phyloP scores from a whole-genome alignment of 305 asterid species.

The Stenogyne calaminthoides region DNA sequence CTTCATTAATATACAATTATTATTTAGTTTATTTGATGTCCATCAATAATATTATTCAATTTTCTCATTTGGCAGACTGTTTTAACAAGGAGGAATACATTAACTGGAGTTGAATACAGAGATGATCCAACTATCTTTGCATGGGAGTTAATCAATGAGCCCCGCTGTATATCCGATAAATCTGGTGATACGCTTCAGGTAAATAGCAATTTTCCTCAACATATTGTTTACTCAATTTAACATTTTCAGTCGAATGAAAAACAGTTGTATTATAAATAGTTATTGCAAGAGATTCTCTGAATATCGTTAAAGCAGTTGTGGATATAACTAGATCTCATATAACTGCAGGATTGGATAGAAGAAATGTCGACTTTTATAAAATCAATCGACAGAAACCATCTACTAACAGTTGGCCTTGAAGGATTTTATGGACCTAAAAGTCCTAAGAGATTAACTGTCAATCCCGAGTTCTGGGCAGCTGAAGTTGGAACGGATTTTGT shows the following conservation, averaged over 20 bases:
- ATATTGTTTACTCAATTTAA: conserved; percentile 12
- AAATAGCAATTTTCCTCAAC: conserved; percentile 24
- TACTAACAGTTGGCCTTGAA: conserved; percentile 92
- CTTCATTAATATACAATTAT: too few relatives aligned
- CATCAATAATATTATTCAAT: neutral
- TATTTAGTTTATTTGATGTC: neutral
- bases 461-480: conserved; percentile 96
- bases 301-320: neutral
- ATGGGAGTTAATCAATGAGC: conserved; percentile 97
- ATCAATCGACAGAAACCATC: conserved; percentile 83
- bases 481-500: conserved; percentile 91
- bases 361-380: conserved; percentile 90
- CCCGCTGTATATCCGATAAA: conserved; percentile 86
- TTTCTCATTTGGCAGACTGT: conserved; percentile 63
- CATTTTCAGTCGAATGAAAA: neutral
- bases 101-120: conserved; percentile 85
- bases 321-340: conserved; percentile 21
- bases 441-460: conserved; percentile 68
- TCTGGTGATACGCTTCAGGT: conserved; percentile 99
- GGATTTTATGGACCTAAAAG: conserved; percentile 97
- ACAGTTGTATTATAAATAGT: neutral
- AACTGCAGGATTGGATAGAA: conserved; percentile 95
- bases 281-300: neutral
- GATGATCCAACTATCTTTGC: conserved; percentile 94
- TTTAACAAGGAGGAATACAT: conserved; percentile 83